These are phyloP conservation scores for Oryza punctata DNA, from an alignment of 176 grass and related monocot genomes.

Conservation along the genomic window DNA sequence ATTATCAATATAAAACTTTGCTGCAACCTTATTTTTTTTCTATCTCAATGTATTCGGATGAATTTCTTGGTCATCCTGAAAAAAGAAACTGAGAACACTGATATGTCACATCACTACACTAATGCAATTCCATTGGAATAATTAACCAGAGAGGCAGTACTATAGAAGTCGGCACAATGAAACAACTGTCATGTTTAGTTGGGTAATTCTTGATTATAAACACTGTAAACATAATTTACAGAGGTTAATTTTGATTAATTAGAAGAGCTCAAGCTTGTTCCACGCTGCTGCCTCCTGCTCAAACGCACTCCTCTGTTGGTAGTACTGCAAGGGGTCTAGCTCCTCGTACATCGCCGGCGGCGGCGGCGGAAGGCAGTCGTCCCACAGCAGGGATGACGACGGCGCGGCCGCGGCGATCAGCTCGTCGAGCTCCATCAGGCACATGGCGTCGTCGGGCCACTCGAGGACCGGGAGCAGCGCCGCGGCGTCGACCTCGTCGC, in stretches of 20 bases:
- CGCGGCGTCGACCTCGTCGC: slow-evolving; percentile 33
- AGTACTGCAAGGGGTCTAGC: slow-evolving; percentile 43
- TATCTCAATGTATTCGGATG: too few relatives aligned
- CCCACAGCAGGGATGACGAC: slow-evolving; percentile 7
- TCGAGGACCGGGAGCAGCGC: slow-evolving; percentile 42
- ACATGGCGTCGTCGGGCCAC: slow-evolving; percentile 45
- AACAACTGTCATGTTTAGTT: not conserved
- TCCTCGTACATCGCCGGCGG: slow-evolving; percentile 30
- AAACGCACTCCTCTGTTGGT: slow-evolving; percentile 38
- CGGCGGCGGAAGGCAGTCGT: not conserved
- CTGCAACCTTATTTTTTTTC: too few relatives aligned
- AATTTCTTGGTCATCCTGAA: too few relatives aligned
- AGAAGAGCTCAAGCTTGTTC: slow-evolving; percentile 71
- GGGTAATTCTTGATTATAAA: not conserved
- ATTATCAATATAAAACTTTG: too few relatives aligned
- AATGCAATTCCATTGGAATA: not conserved
- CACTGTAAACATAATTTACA: slow-evolving; percentile 1
- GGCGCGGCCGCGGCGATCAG: slow-evolving; percentile 22
- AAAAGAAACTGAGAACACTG: too few relatives aligned
- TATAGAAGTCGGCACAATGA: not conserved
- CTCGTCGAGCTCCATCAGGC: slow-evolving; percentile 53
- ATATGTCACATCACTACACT: slow-evolving; percentile 4
- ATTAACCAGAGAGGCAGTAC: not conserved
- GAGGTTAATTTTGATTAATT: slow-evolving; percentile 13
- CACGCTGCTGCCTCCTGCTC: slow-evolving; percentile 50